Conservation (phyloP, 768 basidiomycete species). For the Pulveroboletus sp. region DNA sequence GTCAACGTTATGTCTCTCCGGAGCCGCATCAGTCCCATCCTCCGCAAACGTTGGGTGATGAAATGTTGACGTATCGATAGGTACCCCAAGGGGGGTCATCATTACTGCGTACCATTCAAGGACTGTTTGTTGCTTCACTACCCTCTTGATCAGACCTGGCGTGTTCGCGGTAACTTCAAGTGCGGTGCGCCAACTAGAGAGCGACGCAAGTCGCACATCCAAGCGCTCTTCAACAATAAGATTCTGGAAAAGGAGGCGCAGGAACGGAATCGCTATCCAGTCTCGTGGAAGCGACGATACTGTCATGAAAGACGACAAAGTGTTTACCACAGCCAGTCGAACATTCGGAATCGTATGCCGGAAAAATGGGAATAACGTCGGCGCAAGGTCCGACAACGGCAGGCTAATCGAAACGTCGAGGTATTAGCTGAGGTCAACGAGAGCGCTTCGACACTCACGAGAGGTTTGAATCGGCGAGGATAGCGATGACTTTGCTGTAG, state of each 20-base stretch:
- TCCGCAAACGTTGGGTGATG: conserved; percentile 53
- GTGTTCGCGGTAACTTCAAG: conserved; percentile 48
- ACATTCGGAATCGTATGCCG: conserved; percentile 94
- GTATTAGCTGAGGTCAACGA: conserved; percentile 4
- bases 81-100: conserved; percentile 85
- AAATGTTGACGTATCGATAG: conserved; percentile 67
- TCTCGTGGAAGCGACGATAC: conserved; percentile 67
- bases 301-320: conserved; percentile 80
- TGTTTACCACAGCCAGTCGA: conserved; percentile 87
- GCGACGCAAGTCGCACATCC: conserved; percentile 75
- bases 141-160: conserved; percentile 46
- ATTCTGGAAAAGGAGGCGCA: conserved; percentile 90
- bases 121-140: conserved; percentile 54
- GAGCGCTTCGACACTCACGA: conserved; percentile 51
- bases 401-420: conserved; percentile 39
- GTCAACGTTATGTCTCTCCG: conserved; percentile 89
- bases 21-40: conserved; percentile 38
- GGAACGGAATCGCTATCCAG: conserved; percentile 76
- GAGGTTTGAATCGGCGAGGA: conserved; percentile 61
- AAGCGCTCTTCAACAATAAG: conserved; percentile 84
- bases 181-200: conserved; percentile 70
- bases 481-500: conserved; percentile 69
- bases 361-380: conserved; percentile 91
- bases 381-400: conserved; percentile 76
- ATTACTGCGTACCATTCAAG: conserved; percentile 83